Conservation (phyloP, 306 rosid species). For the Malus sieversii region DNA sequence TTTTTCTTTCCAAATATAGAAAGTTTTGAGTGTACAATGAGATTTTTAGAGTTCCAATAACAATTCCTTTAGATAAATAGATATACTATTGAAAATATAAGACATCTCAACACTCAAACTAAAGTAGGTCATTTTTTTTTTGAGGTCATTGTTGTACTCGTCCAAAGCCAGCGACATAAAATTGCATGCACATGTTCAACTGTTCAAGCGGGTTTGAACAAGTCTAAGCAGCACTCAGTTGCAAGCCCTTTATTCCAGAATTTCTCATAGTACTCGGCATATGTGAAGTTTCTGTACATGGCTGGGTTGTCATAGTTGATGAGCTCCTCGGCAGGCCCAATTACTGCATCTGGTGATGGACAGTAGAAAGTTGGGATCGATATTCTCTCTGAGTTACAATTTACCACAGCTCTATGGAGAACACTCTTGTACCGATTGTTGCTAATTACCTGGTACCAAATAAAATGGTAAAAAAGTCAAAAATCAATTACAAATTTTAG, state of each 20-base stretch:
- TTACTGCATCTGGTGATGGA: slow-evolving; percentile 34
- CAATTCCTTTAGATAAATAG: no score
- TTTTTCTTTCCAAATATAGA: no score
- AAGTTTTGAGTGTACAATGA: no score
- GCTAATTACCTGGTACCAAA: slow-evolving; percentile 32
- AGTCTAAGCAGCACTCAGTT: slow-evolving; percentile 33
- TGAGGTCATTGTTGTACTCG: background rate
- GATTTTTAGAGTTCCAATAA: no score
- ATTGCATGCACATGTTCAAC: background rate
- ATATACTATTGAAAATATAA: no score
- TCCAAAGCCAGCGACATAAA: background rate
- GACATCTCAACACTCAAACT: no score
- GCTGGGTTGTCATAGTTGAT: slow-evolving; percentile 8
- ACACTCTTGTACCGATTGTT: slow-evolving; percentile 42
- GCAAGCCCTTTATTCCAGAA: slow-evolving; percentile 45
- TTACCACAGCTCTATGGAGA: slow-evolving; percentile 45
- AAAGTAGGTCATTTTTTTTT: no score
- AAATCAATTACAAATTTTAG: background rate
- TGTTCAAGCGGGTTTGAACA: slow-evolving; percentile 18
- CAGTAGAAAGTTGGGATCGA: slow-evolving; percentile 52
- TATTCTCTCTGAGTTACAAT: slow-evolving; percentile 28
- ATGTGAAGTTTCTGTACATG: slow-evolving; percentile 21
- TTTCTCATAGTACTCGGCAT: slow-evolving; percentile 26
- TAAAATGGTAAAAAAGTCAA: background rate
- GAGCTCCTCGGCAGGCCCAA: slow-evolving; percentile 31